Conservation (phyloP, 192 early-diverging fungal genomes). For the Backusella mclennaniae region DNA sequence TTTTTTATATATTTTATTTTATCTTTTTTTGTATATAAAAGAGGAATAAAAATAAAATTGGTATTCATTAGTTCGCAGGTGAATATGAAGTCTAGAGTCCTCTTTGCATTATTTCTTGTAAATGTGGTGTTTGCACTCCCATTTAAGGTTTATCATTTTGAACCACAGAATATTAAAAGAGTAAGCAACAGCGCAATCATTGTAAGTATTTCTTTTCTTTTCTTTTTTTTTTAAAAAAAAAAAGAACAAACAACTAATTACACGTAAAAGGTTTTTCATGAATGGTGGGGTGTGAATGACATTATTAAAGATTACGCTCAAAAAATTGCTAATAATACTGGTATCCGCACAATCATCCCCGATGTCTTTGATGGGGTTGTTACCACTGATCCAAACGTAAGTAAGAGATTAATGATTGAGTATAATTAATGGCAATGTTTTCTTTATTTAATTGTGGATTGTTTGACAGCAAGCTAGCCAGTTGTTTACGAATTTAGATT, state of each 20-base stretch:
- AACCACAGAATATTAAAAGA: conserved; percentile 16
- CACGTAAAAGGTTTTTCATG: conserved; percentile 22
- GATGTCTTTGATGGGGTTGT: conserved; percentile 47
- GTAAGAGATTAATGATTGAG: neutral
- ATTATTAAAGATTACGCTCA: conserved; percentile 48
- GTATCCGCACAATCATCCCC: conserved; percentile 36
- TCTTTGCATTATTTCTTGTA: neutral
- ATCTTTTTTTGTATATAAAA: neutral
- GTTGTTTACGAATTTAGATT: conserved; percentile 47
- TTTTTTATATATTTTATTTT: neutral
- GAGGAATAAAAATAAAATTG: neutral
- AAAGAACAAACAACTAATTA: neutral
- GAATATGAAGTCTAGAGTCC: neutral
- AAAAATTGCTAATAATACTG: conserved; percentile 43
- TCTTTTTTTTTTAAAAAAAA: neutral
- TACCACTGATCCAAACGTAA: neutral
- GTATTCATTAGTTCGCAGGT: neutral
- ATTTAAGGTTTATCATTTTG: conserved; percentile 18
- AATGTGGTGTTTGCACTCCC: conserved; percentile 6
- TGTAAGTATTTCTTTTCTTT: conserved; percentile 16
- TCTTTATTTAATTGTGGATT: neutral
- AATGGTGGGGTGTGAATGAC: conserved; percentile 46
- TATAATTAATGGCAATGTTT: neutral
- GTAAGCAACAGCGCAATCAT: conserved; percentile 20
- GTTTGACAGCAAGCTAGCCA: conserved; percentile 40